Conservation (phyloP, 2,329 filamentous ascomycete species). For the Tolypocladium tropicale region DNA sequence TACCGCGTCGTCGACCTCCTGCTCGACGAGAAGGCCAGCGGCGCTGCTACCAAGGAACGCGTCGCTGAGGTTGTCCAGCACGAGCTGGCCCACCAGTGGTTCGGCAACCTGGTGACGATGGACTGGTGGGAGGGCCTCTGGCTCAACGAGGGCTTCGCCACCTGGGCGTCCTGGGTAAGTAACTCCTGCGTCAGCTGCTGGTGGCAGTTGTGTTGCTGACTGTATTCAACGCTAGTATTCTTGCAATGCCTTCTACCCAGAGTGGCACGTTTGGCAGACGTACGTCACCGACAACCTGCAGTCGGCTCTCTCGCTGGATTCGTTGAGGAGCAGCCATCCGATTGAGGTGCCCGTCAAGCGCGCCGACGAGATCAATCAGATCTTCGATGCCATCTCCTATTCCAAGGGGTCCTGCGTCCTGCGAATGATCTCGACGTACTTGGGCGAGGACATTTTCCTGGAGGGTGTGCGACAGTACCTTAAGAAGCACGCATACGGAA, state of each 20-base stretch:
- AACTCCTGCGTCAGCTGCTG: background rate
- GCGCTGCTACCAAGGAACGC: constrained; percentile 81
- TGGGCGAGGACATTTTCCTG: constrained; percentile 87
- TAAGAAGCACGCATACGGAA: constrained; percentile 93
- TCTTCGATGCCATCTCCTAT: constrained; percentile 96
- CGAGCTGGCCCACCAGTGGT: constrained; percentile 96
- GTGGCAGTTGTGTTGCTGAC: background rate
- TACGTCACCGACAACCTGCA: constrained; percentile 92
- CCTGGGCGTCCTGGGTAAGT: constrained; percentile 26
- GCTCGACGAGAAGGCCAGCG: constrained; percentile 83
- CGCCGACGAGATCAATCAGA: constrained; percentile 94
- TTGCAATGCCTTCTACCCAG: constrained; percentile 89
- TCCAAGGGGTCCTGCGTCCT: constrained; percentile 93
- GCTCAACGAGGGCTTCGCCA: constrained; percentile 88
- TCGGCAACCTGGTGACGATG: constrained; percentile 95
- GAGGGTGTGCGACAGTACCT: constrained; percentile 85
- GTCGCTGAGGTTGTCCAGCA: constrained; percentile 95
- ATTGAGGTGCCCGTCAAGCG: constrained; percentile 95
- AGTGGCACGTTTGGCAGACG: constrained; percentile 96
- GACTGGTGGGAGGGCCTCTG: constrained; percentile 97
- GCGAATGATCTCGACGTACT: constrained; percentile 92
- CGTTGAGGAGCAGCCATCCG: constrained; percentile 86
- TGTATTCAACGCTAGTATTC: constrained; percentile 45
- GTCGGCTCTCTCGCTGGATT: constrained; percentile 78
- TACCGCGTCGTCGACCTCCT: constrained; percentile 79